Evolutionary conservation across 2,329 filamentous ascomycete genomes (phyloP).

Genomic region (Stemphylium beticola): DNA sequence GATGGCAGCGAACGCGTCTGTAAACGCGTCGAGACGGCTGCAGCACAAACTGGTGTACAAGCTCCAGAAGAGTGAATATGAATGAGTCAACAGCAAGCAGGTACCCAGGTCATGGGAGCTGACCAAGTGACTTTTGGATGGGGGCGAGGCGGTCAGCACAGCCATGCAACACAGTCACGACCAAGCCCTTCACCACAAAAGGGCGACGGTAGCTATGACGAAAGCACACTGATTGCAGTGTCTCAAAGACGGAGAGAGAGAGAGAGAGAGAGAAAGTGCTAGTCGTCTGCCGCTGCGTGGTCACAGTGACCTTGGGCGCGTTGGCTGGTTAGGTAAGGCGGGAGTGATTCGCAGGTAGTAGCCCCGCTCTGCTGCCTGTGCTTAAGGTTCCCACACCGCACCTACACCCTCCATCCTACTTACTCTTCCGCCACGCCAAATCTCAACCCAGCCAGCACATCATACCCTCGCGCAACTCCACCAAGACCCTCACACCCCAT

Average conservation of each 20-base stretch:
- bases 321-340: conserved; percentile 14
- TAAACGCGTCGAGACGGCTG: conserved; percentile 1
- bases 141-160: conserved; percentile 35
- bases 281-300: conserved; percentile 10
- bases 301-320: conserved; percentile 12
- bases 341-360: conserved; percentile 25
- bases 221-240: conserved; percentile 11
- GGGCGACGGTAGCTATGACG: conserved; percentile 28
- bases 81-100: conserved; percentile 25
- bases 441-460: conserved; percentile 8
- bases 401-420: conserved; percentile 33
- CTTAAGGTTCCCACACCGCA: conserved; percentile 43
- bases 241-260: no score
- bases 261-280: no score
- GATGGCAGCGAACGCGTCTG: conserved; percentile 8
- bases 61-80: neutral
- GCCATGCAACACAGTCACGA: conserved; percentile 40
- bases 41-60: neutral
- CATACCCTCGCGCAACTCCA: conserved; percentile 17
- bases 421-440: conserved; percentile 33
- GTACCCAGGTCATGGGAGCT: conserved; percentile 35
- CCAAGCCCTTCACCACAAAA: conserved; percentile 13
- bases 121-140: conserved; percentile 35
- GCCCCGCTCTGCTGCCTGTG: conserved; percentile 42
- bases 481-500: conserved; percentile 10